phyloP scores from a whole-genome alignment of 139 green algal species.

The Tetradesmus lagerheimii region DNA sequence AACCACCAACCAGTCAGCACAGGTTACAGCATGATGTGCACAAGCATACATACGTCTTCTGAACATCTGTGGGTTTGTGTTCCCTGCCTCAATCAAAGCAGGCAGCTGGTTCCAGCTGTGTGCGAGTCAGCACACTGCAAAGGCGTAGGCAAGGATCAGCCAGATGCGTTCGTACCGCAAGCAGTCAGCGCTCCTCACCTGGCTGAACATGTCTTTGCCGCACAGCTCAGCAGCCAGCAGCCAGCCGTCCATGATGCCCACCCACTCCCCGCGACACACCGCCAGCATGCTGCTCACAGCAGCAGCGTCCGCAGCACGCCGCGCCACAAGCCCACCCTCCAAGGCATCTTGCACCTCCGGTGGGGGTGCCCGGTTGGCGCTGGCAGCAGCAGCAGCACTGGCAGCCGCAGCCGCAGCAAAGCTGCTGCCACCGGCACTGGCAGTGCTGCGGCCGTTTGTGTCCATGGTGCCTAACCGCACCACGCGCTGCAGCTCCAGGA shows the following conservation, averaged over 20 bases:
- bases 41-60: too few relatives aligned
- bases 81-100: neutral
- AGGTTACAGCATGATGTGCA: too few relatives aligned
- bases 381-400: slow-evolving; percentile 21
- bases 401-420: neutral
- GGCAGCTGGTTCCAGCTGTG: neutral
- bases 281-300: neutral
- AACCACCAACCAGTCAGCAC: too few relatives aligned
- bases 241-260: slow-evolving; percentile 35
- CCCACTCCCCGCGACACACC: slow-evolving; percentile 33
- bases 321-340: slow-evolving; percentile 10
- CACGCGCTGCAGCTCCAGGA: slow-evolving; percentile 46
- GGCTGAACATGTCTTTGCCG: slow-evolving; percentile 6
- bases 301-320: neutral
- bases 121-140: too few relatives aligned
- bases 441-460: slow-evolving; percentile 13
- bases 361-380: neutral
- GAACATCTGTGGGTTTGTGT: too few relatives aligned
- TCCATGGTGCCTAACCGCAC: slow-evolving; percentile 45
- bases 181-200: too few relatives aligned
- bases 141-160: too few relatives aligned
- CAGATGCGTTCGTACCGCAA: too few relatives aligned
- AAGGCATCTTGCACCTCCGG: slow-evolving; percentile 4
- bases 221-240: slow-evolving; percentile 18
- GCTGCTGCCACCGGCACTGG: slow-evolving; percentile 5